phyloP scores from a whole-genome alignment of 2,329 filamentous ascomycete genomes.

The Bipolaris oryzae region DNA sequence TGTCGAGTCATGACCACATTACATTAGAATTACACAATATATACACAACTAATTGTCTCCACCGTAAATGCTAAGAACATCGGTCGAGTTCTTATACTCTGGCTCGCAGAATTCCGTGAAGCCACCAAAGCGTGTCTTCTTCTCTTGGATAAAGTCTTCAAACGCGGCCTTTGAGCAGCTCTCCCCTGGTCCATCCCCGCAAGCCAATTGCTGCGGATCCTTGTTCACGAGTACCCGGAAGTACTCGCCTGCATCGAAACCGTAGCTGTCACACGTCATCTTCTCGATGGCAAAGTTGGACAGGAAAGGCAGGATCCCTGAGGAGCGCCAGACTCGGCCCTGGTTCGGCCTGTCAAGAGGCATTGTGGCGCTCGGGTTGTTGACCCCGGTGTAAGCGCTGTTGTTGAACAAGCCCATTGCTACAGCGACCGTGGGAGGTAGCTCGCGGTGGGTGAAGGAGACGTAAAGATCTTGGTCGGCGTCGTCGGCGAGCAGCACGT shows the following conservation, averaged over 20 bases:
- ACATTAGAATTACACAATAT: constrained; percentile 2
- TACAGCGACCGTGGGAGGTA: constrained; percentile 70
- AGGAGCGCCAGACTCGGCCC: constrained; percentile 67
- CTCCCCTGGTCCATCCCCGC: constrained; percentile 58
- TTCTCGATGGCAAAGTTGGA: constrained; percentile 71
- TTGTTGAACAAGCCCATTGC: constrained; percentile 75
- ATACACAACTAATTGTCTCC: background rate
- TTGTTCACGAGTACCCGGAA: constrained; percentile 60
- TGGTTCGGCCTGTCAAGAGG: constrained; percentile 67
- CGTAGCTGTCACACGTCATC: constrained; percentile 65
- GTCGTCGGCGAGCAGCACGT: constrained; percentile 54
- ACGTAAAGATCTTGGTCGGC: constrained; percentile 67
- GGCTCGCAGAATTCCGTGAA: constrained; percentile 53
- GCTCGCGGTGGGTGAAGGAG: constrained; percentile 72
- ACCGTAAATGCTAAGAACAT: constrained; percentile 39
- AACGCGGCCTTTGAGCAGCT: constrained; percentile 57
- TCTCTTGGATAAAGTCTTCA: constrained; percentile 50
- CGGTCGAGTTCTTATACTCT: constrained; percentile 52
- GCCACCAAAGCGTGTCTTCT: constrained; percentile 53
- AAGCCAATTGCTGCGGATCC: constrained; percentile 57
- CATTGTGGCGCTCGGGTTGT: constrained; percentile 67
- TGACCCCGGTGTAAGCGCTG: constrained; percentile 60
- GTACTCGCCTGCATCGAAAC: constrained; percentile 59
- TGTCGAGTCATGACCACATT: background rate
- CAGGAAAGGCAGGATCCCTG: constrained; percentile 68